phyloP scores from a whole-genome alignment of 2,329 filamentous ascomycete genomes.

The Hypoxylon sp. region DNA sequence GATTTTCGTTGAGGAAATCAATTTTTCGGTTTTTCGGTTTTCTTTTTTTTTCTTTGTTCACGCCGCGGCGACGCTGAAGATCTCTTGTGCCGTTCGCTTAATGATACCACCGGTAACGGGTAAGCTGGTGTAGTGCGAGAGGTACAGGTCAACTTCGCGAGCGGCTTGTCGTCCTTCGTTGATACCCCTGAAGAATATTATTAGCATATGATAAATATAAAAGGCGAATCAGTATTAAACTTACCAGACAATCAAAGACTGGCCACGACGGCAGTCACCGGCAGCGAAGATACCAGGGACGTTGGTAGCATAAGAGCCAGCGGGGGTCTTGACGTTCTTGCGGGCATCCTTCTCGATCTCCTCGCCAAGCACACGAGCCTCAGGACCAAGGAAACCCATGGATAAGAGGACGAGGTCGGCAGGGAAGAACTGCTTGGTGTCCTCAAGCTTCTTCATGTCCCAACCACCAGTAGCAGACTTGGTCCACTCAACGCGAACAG shows the following conservation, averaged over 20 bases:
- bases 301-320: constrained; percentile 89
- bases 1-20: constrained; percentile 3
- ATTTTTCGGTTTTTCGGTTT: background rate
- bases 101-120: constrained; percentile 94
- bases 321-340: constrained; percentile 95
- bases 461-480: constrained; percentile 88
- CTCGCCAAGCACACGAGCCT: constrained; percentile 87
- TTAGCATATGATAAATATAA: constrained; percentile 46
- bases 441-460: constrained; percentile 98
- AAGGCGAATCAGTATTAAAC: constrained; percentile 45
- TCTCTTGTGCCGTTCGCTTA: constrained; percentile 79
- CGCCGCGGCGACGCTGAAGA: constrained; percentile 47
- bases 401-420: constrained; percentile 93
- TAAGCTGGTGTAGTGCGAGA: constrained; percentile 80
- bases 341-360: constrained; percentile 88
- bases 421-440: constrained; percentile 94
- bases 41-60: background rate
- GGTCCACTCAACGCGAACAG: constrained; percentile 94
- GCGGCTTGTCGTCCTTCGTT: constrained; percentile 95
- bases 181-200: constrained; percentile 74
- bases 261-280: constrained; percentile 92
- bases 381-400: constrained; percentile 96
- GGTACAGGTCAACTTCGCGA: constrained; percentile 88
- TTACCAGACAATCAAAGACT: constrained; percentile 95
- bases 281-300: constrained; percentile 89